Evolutionary conservation across 352 stramenopile genomes (phyloP).

Genomic region (Phytophthora cryptogea): DNA sequence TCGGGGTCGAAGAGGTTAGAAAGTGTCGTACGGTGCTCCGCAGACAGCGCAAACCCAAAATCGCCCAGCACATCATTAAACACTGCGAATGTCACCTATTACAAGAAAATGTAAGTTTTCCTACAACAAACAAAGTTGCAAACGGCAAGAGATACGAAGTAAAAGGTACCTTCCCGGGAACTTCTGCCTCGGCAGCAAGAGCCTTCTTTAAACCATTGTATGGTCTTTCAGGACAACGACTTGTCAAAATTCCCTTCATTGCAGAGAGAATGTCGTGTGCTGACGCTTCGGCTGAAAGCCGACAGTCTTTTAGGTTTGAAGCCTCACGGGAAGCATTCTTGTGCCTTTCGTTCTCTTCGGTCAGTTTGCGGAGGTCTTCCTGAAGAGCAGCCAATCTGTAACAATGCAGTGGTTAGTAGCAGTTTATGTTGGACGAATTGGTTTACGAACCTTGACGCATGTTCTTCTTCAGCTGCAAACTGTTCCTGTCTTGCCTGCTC

Average conservation of each 20-base stretch:
- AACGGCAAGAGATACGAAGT: background rate
- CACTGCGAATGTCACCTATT: constrained; percentile 62
- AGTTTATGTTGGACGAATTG: background rate
- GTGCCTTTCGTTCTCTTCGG: constrained; percentile 29
- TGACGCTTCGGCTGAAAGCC: constrained; percentile 47
- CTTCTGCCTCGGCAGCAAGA: constrained; percentile 64
- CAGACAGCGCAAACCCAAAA: constrained; percentile 57
- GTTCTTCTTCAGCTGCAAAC: constrained; percentile 40
- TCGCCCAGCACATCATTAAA: constrained; percentile 77
- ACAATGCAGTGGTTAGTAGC: background rate
- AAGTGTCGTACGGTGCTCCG: constrained; percentile 46
- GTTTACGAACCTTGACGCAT: constrained; percentile 39
- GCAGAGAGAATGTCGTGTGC: constrained; percentile 66
- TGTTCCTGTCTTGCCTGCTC: constrained; percentile 60
- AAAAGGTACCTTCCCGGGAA: constrained; percentile 61
- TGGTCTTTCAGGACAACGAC: constrained; percentile 58
- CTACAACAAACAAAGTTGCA: too few relatives aligned
- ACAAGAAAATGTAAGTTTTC: background rate
- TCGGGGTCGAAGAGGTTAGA: constrained; percentile 60
- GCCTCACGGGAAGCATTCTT: constrained; percentile 22
- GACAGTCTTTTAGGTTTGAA: constrained; percentile 59
- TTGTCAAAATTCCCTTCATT: constrained; percentile 69
- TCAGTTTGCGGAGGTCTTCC: constrained; percentile 27
- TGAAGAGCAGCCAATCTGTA: constrained; percentile 38
- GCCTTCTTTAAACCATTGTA: constrained; percentile 87